Conservation (phyloP, 1,284 basidiomycete genomes). For the Tilletiaria anomala region DNA sequence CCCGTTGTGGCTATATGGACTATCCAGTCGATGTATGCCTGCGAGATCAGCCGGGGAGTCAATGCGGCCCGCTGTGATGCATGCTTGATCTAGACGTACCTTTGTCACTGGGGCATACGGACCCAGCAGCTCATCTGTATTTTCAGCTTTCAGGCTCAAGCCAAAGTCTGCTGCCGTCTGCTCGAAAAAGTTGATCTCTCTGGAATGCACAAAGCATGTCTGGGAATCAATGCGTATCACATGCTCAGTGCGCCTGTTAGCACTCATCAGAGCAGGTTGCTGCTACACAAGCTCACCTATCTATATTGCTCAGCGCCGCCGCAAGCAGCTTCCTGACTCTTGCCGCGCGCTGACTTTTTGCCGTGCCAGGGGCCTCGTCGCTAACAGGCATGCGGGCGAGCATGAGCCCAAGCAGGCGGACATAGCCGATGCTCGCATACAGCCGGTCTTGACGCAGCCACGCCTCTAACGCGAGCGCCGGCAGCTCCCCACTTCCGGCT, state of each 20-base stretch:
- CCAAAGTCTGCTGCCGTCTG: conserved; percentile 44
- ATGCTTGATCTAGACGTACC: not conserved
- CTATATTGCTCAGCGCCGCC: conserved; percentile 5
- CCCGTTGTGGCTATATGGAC: conserved; percentile 45
- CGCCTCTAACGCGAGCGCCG: no score
- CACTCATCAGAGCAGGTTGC: not conserved
- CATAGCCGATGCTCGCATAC: conserved; percentile 8
- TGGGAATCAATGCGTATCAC: no score
- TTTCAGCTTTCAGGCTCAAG: conserved; percentile 31
- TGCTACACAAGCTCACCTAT: not conserved
- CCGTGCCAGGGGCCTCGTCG: not conserved
- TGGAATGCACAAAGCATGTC: no score
- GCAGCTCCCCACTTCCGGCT: no score
- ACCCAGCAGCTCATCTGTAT: not conserved
- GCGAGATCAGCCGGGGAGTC: conserved; percentile 5
- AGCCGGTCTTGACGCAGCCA: conserved; percentile 13
- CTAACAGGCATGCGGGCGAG: conserved; percentile 1
- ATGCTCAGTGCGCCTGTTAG: conserved; percentile 49
- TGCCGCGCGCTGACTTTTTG: not conserved
- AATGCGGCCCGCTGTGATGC: not conserved
- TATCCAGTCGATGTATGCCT: conserved; percentile 59
- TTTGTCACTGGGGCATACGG: not conserved
- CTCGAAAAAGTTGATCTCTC: conserved; percentile 53
- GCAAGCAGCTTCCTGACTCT: not conserved
- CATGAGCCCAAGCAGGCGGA: conserved; percentile 4